These are phyloP conservation scores for Plenodomus tracheiphilus DNA, from an alignment of 2,329 filamentous ascomycete species.

Conservation along the genomic window DNA sequence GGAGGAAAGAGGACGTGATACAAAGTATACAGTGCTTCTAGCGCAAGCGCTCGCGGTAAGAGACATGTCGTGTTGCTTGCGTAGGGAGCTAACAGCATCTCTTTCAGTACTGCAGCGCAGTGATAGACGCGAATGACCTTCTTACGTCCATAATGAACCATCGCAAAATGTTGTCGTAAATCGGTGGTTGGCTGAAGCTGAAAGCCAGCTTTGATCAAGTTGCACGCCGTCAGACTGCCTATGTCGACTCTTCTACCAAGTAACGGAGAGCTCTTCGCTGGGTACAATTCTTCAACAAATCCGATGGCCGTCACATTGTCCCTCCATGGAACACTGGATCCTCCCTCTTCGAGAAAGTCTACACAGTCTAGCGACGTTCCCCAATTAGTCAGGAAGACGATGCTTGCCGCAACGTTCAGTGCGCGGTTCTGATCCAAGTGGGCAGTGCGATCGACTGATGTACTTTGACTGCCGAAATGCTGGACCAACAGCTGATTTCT, in stretches of 20 bases:
- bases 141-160: neutral
- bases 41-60: conserved; percentile 6
- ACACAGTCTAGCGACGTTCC: neutral
- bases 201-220: neutral
- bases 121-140: conserved; percentile 9
- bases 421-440: conserved; percentile 3
- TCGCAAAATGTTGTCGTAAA: conserved; percentile 3
- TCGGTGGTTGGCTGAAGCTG: neutral
- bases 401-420: conserved; percentile 6
- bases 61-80: neutral
- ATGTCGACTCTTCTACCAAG: neutral
- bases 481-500: neutral
- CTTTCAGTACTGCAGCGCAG: conserved; percentile 9
- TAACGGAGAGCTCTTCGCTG: neutral
- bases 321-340: conserved; percentile 1
- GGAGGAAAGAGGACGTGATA: conserved; percentile 12
- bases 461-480: neutral
- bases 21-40: conserved; percentile 14
- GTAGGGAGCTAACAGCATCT: conserved; percentile 2
- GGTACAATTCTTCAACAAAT: conserved; percentile 6
- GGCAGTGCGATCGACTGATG: neutral
- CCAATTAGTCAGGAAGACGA: conserved; percentile 6
- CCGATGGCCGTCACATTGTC: neutral
- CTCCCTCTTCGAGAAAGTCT: conserved; percentile 1
- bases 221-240: neutral